Evolutionary conservation across 1,139 yeast genomes (phyloP), one percentile per base, ranked within the genome.

Genomic region (Hyphopichia fennica): DNA sequence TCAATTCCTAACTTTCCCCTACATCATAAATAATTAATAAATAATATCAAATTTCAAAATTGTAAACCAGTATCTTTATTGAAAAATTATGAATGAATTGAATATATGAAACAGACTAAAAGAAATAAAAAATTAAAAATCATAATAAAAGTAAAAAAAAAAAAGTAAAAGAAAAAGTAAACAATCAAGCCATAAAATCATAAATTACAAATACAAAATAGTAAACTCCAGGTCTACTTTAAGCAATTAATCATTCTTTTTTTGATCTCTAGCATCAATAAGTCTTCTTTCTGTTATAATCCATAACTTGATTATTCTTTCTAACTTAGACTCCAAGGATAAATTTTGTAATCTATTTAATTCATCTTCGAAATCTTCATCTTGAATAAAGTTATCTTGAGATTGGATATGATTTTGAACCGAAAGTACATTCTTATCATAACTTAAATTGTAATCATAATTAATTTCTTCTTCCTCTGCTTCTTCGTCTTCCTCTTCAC

Each of bases 221-320:
- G 9, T 25, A 25, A 25, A 25, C 28, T 7, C 28, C 28, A 25
- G 28, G 28, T 25, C 11, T 25, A 25, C 11, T 11, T 25, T n/a
- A 22, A 22, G 25, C 7, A 22, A 22, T 10, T 18, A 15, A 20
- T 20, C 30, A 11, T 29, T 36, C 13, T 31, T 23, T 22, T 32
- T 36, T 34, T 17, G 13, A 25, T 25, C 16, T 25, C 33, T 33
- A 9, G 25, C 27, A 17, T 39, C 38, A 18, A 34, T 25, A 19
- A 29, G 17, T 48, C 75, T 64, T 53, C 78, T 80, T 52, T 80
- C 87, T 4, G 83, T 75, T 65, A 84, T 77, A 2, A 77, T 67
- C 83, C 87, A 80, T 38, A 84, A 57, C 57, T 79, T 80, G 42
- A 82, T 69, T 37, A 83, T 63, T 42, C 77, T 71, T 45, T 79